Conservation (phyloP, 1,139 yeast species). For the Hyphopichia burtonii region DNA sequence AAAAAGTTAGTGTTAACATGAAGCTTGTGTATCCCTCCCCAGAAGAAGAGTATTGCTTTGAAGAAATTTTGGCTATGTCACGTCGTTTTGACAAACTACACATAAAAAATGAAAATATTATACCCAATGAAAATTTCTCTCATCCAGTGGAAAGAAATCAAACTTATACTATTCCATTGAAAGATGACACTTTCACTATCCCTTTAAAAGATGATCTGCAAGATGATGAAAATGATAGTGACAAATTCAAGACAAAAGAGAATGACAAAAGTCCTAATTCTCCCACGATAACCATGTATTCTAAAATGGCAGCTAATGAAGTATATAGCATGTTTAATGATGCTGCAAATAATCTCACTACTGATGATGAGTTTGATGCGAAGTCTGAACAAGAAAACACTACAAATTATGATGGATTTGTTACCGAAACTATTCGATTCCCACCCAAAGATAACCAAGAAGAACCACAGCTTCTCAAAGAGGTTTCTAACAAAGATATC, state of each 20-base stretch:
- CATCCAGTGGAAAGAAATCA: neutral
- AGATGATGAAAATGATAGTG: conserved; percentile 6
- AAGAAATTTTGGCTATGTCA: conserved; percentile 54
- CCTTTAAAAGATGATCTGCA: conserved; percentile 29
- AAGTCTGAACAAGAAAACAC: conserved; percentile 27
- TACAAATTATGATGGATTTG: conserved; percentile 49
- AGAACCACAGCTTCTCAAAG: conserved; percentile 5
- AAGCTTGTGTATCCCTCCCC: conserved; percentile 50
- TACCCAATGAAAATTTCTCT: neutral
- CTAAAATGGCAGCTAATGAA: conserved; percentile 75
- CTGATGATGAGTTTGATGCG: conserved; percentile 31
- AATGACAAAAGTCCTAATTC: conserved; percentile 40
- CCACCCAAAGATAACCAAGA: conserved; percentile 4
- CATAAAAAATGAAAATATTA: conserved; percentile 1
- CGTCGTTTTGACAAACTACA: conserved; percentile 2
- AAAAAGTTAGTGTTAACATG: conserved; percentile 62
- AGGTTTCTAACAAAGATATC: conserved; percentile 29
- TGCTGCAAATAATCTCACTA: conserved; percentile 39
- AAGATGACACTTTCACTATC: conserved; percentile 25
- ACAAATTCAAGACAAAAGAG: conserved; percentile 7
- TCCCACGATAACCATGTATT: conserved; percentile 78
- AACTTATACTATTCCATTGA: conserved; percentile 2
- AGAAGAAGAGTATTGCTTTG: conserved; percentile 52
- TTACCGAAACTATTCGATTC: conserved; percentile 45
- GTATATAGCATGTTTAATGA: conserved; percentile 75